Conservation (phyloP, 208 protist species). For the Trypanosoma platydactyli region DNA sequence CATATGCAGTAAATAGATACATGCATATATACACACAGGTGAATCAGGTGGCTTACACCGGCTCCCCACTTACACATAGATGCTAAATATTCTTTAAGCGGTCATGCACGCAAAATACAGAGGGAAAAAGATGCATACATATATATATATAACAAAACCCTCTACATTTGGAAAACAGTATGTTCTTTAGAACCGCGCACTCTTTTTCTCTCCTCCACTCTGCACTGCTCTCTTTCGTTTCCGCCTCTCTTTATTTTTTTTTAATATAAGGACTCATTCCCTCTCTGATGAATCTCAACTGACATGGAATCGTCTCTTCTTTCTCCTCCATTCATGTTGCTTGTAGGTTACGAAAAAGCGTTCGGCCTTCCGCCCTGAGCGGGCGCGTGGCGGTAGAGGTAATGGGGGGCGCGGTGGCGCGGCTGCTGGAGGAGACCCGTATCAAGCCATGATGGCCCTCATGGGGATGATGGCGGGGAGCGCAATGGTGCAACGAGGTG, state of each 20-base stretch:
- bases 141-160: not conserved
- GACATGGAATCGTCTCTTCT: conserved; percentile 16
- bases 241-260: conserved; percentile 8
- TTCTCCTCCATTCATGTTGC: not conserved
- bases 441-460: conserved; percentile 63
- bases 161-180: not conserved
- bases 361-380: conserved; percentile 58
- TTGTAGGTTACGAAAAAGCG: conserved; percentile 73
- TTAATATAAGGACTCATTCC: not conserved
- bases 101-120: not conserved
- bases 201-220: conserved; percentile 3
- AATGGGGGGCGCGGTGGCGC: conserved; percentile 25
- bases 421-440: conserved; percentile 37
- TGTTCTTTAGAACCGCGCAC: not conserved
- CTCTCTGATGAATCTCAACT: conserved; percentile 17
- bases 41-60: no score
- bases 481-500: conserved; percentile 32
- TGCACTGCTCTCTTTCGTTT: conserved; percentile 3
- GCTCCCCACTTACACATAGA: no score
- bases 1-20: not conserved
- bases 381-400: conserved; percentile 47
- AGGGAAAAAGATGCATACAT: conserved; percentile 4
- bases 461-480: conserved; percentile 64
- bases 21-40: conserved; percentile 7
- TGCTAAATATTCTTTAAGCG: no score